Conservation (phyloP, 352 stramenopile genomes). For the Phytophthora quininea region DNA sequence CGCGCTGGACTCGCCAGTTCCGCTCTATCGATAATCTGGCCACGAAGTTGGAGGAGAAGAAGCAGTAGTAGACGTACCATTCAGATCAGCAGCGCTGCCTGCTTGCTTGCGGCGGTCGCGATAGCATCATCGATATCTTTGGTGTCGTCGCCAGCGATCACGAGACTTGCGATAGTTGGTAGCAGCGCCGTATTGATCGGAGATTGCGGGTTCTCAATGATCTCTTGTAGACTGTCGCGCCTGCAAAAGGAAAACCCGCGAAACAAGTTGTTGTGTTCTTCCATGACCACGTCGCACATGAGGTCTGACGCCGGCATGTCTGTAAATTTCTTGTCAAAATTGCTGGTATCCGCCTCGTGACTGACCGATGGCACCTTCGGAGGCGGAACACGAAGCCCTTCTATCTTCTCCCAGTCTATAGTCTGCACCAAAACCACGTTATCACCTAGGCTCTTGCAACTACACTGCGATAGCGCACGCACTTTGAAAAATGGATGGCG, state of each 20-base stretch:
- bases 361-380: slow-evolving; percentile 90
- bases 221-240: slow-evolving; percentile 44
- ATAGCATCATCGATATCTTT: slow-evolving; percentile 48
- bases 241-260: slow-evolving; percentile 80
- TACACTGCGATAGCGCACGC: background rate
- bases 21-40: slow-evolving; percentile 92
- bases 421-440: slow-evolving; percentile 26
- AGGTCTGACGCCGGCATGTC: slow-evolving; percentile 69
- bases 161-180: slow-evolving; percentile 46
- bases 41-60: slow-evolving; percentile 77
- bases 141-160: slow-evolving; percentile 39
- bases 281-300: slow-evolving; percentile 53
- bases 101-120: slow-evolving; percentile 32
- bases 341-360: slow-evolving; percentile 90
- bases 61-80: slow-evolving; percentile 46
- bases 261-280: slow-evolving; percentile 67
- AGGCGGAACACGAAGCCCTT: slow-evolving; percentile 88
- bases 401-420: slow-evolving; percentile 94
- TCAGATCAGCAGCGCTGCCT: slow-evolving; percentile 26
- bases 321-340: slow-evolving; percentile 96
- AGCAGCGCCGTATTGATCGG: slow-evolving; percentile 34
- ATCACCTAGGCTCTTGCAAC: slow-evolving; percentile 1
- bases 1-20: slow-evolving; percentile 96
- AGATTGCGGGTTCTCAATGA: slow-evolving; percentile 31
- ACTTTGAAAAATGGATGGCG: slow-evolving; percentile 94